Evolutionary conservation across 768 basidiomycete genomes (phyloP).

Genomic region (Tulasnella sp.): DNA sequence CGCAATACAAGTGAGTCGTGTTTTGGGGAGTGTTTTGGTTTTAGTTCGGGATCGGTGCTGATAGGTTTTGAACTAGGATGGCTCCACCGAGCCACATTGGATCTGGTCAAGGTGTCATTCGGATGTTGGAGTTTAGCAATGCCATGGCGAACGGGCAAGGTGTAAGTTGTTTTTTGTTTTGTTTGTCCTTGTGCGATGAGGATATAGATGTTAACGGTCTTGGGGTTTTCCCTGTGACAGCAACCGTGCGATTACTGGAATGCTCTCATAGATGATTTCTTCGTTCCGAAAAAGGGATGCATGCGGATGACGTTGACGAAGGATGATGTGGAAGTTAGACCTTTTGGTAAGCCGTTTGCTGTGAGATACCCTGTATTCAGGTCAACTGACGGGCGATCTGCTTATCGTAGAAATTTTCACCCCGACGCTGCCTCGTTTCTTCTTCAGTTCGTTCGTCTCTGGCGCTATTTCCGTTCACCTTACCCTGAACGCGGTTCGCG

Average conservation of each 20-base stretch:
- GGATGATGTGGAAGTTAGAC: constrained; percentile 76
- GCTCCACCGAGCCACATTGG: constrained; percentile 4
- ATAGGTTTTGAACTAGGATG: neutral
- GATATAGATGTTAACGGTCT: neutral
- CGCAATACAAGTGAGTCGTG: constrained; percentile 9
- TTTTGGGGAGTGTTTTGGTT: neutral
- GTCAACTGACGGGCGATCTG: too few species aligned
- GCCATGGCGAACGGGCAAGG: constrained; percentile 44
- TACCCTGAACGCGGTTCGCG: constrained; percentile 66
- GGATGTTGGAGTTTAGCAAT: constrained; percentile 61
- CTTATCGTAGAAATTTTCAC: constrained; percentile 54
- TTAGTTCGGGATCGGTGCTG: neutral
- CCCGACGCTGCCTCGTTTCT: constrained; percentile 46
- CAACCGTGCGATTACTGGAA: constrained; percentile 44
- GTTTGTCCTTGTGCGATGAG: neutral
- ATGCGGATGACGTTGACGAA: constrained; percentile 84
- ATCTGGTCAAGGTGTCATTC: constrained; percentile 48
- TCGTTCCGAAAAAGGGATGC: constrained; percentile 47
- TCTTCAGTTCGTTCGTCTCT: constrained; percentile 63
- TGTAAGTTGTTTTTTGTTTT: constrained; percentile 29
- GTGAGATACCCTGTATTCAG: neutral
- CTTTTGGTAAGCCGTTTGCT: constrained; percentile 51
- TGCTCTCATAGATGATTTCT: constrained; percentile 52
- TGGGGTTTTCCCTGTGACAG: constrained; percentile 10
- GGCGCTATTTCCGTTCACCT: constrained; percentile 76